Base-by-base conservation (phyloP, 2,329 filamentous ascomycete genomes). In the Fusarium oligoseptatum region DNA sequence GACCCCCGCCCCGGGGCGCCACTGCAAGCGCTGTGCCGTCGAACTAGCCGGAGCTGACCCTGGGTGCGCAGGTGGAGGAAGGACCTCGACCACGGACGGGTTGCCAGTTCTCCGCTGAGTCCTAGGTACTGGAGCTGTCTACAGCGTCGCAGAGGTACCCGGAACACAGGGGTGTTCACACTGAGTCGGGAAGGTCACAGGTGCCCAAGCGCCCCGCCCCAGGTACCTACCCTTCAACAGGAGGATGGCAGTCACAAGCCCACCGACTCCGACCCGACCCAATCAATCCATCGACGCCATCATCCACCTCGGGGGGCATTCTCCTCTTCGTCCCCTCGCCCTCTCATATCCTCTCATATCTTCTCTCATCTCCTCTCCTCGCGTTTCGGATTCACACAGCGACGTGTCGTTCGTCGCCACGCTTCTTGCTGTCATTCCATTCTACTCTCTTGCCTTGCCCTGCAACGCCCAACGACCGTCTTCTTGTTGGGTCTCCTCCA, bases 361-460 rank as follows among this genome's bases (percentile, higher is more conserved):
- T 58, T 62, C 60, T 64, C 57, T 66, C 67, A 64, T 68, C 70
- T 67, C 64, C 65, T 68, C 34, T 72, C 61, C 64, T 71, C 61
- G 61, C 41, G 70, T 74, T 75, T 76, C 74, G 70, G 68, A 76
- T 72, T 73, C 60, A 63, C 66, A 66, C 48, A 66, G 70, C 71
- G 72, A 78, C 75, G 72, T 77, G 72, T 78, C 77, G 71, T 68
- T 76, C 68, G 68, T 70, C 74, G 77, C 69, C 75, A 76, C 77
- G 73, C 71, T 60, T 64, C 57, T 61, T 66, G 63, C 60, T 66
- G 67, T 56, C 61, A 64, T 63, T 50, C 45, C 45, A 41, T 60
- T 60, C 64, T 60, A 11, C 45, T 50, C 45, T 50, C 45, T 27
- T 10, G 45, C 24, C 45, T 24, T 48, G 22, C 60, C 70, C 67